Percentiles rank a stretch among this genome's conserved stretches.
phyloP scores from a whole-genome alignment of 2,329 filamentous ascomycete species.

The Fusarium pseudocircinatum region DNA sequence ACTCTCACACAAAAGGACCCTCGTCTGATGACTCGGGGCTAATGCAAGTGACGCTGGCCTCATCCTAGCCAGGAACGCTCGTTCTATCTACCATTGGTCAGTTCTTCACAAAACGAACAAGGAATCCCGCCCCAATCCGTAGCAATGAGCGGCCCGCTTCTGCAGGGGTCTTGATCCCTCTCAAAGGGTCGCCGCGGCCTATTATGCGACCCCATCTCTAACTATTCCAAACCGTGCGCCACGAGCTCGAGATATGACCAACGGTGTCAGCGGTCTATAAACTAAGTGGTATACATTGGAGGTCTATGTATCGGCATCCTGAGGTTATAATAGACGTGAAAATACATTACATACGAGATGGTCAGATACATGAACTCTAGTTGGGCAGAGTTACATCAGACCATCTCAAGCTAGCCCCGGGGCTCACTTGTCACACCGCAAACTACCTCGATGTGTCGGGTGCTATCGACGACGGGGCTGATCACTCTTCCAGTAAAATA shows the following conservation, averaged over 20 bases:
- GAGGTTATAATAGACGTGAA: background rate
- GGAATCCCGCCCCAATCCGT: conserved; percentile 31
- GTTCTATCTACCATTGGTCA: conserved; percentile 33
- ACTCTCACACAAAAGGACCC: conserved; percentile 15
- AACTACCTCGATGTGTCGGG: conserved; percentile 16
- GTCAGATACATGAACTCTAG: conserved; percentile 1
- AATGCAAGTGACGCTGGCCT: conserved; percentile 43
- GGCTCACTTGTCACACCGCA: conserved; percentile 36
- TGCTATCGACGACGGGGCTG: background rate
- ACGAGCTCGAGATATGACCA: conserved; percentile 18
- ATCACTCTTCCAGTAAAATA: background rate
- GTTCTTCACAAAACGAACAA: conserved; percentile 31
- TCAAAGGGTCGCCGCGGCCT: conserved; percentile 33
- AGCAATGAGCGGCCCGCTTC: conserved; percentile 40
- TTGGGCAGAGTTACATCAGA: conserved; percentile 35
- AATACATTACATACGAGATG: background rate
- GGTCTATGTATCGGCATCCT: background rate
- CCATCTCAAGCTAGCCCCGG: conserved; percentile 37
- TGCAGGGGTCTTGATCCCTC: conserved; percentile 36
- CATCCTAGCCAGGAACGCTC: conserved; percentile 38
- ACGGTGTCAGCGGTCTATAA: conserved; percentile 10
- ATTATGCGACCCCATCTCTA: conserved; percentile 36
- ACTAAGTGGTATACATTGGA: background rate
- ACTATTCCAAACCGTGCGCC: conserved; percentile 19
- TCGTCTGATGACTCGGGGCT: conserved; percentile 37